A percentile compares a stretch with the other conserved stretches of the same genome.
These are phyloP conservation scores for Rhizomucor pusillus DNA, from an alignment of 371 early-diverging fungal species.

Conservation along the genomic window DNA sequence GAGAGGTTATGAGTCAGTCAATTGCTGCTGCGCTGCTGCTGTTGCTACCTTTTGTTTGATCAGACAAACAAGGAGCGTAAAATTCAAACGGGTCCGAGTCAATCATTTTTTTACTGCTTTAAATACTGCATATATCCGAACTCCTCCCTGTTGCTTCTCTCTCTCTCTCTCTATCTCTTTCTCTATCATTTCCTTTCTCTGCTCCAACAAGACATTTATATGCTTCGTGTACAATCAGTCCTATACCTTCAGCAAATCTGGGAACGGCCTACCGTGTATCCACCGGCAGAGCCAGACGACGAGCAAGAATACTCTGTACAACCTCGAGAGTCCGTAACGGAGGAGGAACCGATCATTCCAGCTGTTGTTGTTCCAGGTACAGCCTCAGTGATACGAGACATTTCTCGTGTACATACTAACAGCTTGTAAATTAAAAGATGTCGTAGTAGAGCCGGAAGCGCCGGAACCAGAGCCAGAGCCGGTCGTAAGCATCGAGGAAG, in stretches of 20 bases:
- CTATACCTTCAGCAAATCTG: slow-evolving; percentile 12
- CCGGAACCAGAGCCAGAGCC: neutral
- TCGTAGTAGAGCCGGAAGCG: neutral
- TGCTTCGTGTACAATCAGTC: slow-evolving; percentile 7
- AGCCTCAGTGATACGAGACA: too few species aligned
- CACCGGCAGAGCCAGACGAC: neutral
- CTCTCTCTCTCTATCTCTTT: neutral
- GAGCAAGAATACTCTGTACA: too few species aligned
- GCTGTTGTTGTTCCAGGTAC: too few species aligned
- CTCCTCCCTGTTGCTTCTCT: neutral
- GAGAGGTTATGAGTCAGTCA: neutral
- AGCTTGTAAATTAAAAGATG: too few species aligned
- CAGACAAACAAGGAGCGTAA: neutral
- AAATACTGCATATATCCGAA: neutral
- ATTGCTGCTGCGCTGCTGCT: too few species aligned
- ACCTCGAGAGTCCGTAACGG: too few species aligned
- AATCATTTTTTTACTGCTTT: neutral
- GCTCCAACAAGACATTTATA: neutral
- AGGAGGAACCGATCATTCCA: too few species aligned
- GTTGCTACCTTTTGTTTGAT: neutral
- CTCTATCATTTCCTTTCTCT: slow-evolving; percentile 1
- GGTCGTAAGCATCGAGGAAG: neutral
- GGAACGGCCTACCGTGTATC: slow-evolving; percentile 5
- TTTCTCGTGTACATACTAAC: too few species aligned
- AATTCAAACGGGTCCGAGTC: neutral